Conservation (phyloP, 768 basidiomycete genomes). For the Lactarius evosmus region DNA sequence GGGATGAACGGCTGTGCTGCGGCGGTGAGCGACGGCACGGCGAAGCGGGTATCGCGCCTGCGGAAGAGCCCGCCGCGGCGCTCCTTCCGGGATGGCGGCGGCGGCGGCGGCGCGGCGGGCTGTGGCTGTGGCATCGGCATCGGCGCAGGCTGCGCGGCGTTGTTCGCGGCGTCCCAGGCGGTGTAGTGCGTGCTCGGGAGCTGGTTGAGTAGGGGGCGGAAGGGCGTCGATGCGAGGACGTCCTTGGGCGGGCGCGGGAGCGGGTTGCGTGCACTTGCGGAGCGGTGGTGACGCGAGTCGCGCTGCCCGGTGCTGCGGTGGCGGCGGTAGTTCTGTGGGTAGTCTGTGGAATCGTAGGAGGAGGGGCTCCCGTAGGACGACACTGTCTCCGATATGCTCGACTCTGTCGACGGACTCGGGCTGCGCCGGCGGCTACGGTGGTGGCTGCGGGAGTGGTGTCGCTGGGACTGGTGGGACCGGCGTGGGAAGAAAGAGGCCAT, state of each 20-base stretch:
- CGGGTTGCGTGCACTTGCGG: slow-evolving; percentile 43
- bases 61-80: slow-evolving; percentile 19
- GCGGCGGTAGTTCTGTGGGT: slow-evolving; percentile 7
- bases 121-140: background rate
- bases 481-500: slow-evolving; percentile 6
- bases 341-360: slow-evolving; percentile 11
- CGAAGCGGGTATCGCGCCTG: slow-evolving; percentile 3
- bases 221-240: slow-evolving; percentile 56
- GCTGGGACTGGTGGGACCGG: slow-evolving; percentile 12
- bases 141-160: background rate
- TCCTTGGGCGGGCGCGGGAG: slow-evolving; percentile 62
- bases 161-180: slow-evolving; percentile 27
- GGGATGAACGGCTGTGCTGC: slow-evolving; percentile 10
- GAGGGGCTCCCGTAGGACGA: slow-evolving; percentile 11
- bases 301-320: slow-evolving; percentile 7
- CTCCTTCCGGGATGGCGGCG: slow-evolving; percentile 5
- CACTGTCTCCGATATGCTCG: background rate
- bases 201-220: slow-evolving; percentile 48
- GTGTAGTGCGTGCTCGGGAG: slow-evolving; percentile 41
- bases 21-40: background rate
- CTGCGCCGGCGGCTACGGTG: slow-evolving; percentile 14
- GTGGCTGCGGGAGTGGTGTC: background rate
- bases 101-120: slow-evolving; percentile 7
- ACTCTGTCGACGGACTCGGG: slow-evolving; percentile 11
- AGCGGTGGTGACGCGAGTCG: slow-evolving; percentile 45